Evolutionary conservation across 2,329 filamentous ascomycete genomes (phyloP), one percentile per base, ranked within the genome.

Genomic region (Neofusicoccum parvum): DNA sequence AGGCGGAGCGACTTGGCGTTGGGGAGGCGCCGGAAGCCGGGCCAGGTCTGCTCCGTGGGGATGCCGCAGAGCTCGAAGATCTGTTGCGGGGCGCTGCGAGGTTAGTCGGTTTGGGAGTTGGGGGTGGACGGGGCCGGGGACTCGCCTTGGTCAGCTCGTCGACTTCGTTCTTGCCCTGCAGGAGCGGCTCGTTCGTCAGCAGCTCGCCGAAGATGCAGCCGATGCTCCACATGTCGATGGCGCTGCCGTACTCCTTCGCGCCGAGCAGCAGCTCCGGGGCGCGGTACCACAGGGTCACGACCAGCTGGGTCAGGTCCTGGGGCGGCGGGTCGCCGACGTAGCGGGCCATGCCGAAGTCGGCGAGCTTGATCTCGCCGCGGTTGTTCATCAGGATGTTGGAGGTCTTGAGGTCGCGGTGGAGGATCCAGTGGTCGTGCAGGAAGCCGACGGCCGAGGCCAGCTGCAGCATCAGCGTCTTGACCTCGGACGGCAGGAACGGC

Each of bases 211-310:
- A 96, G 73, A 99, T 93, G 80, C 95, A 98, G 12, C 95, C 95
- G 3, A 98, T 82, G 78, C 91, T 96, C 95, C 95, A 99, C 85
- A 98, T 91, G 79, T 98, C 95, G 71, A 98, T 85, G 67, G 91
- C 87, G 0, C 85, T 81, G 66, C 86, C 89, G 80, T 99, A 99
- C 15, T 84, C 85, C 41, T 86, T 86, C 0, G 91, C 83, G 5
- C 95, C 95, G 3, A 98, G 87, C 1, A 99, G 85, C 11, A 98
- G 86, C 79, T 98, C 95, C 0, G 95, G 95, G 0, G 92, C 86
- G 65, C 95, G 91, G 78, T 99, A 99, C 95, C 95, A 99, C 6
- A 99, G 86, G 6, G 95, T 99, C 17, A 98, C 94, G 68, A 99
- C 95, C 53, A 98, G 87, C 75, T 94, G 91, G 2, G 95, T 98